phyloP scores from a whole-genome alignment of 352 stramenopile genomes.

The Phytophthora macrochlamydospora region DNA sequence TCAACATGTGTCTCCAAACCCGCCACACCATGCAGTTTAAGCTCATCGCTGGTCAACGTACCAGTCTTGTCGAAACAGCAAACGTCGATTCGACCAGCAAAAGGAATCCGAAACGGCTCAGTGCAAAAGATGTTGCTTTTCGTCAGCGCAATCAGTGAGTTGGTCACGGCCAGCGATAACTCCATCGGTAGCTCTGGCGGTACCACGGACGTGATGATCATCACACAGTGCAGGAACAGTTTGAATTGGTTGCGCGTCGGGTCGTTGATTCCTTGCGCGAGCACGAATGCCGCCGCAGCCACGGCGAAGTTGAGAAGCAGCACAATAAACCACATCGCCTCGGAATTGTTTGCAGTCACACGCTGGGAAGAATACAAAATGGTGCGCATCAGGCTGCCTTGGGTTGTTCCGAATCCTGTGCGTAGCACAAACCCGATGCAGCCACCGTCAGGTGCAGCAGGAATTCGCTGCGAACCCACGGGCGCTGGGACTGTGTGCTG shows the following conservation, averaged over 20 bases:
- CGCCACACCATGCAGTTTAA: slow-evolving; percentile 93
- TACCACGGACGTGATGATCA: slow-evolving; percentile 99
- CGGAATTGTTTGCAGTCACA: slow-evolving; percentile 94
- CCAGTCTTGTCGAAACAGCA: slow-evolving; percentile 99
- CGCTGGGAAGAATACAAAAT: slow-evolving; percentile 98
- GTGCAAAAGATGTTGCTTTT: slow-evolving; percentile 98
- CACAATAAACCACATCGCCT: slow-evolving; percentile 97
- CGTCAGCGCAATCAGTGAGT: slow-evolving; percentile 94
- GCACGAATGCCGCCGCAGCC: slow-evolving; percentile 92
- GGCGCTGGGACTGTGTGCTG: slow-evolving; percentile 63
- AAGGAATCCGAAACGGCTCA: slow-evolving; percentile 97
- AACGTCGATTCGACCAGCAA: slow-evolving; percentile 95
- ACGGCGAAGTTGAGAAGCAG: slow-evolving; percentile 97
- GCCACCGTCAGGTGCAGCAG: slow-evolving; percentile 89
- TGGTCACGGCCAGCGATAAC: slow-evolving; percentile 97
- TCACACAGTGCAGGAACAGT: slow-evolving; percentile 96
- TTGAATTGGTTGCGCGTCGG: slow-evolving; percentile 96
- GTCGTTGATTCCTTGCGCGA: slow-evolving; percentile 84
- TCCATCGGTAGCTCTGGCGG: slow-evolving; percentile 99
- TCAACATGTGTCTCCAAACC: slow-evolving; percentile 70
- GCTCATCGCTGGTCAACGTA: slow-evolving; percentile 98
- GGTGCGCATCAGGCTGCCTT: slow-evolving; percentile 97
- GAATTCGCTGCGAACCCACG: slow-evolving; percentile 42
- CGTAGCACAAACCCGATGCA: slow-evolving; percentile 95
- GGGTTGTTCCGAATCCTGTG: slow-evolving; percentile 97